Conservation (phyloP, 2,329 filamentous ascomycete species). For the Verticillium isaacii region DNA sequence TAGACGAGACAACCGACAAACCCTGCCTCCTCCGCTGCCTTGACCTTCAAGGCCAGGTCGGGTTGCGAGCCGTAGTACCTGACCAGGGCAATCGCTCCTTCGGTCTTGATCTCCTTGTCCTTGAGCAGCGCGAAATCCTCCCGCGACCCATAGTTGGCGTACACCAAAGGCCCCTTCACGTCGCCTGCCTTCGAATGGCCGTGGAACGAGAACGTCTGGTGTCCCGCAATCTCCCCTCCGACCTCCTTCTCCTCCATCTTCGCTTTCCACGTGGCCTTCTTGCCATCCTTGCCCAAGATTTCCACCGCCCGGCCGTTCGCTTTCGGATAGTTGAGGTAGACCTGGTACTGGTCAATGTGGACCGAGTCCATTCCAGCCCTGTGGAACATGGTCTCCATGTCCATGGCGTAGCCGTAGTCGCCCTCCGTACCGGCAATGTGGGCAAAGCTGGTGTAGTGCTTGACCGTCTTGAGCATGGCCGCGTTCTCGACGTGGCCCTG, state of each 20-base stretch:
- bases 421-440: slow-evolving; percentile 95
- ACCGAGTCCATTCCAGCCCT: slow-evolving; percentile 71
- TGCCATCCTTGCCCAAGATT: slow-evolving; percentile 65
- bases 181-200: slow-evolving; percentile 84
- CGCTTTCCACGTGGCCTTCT: slow-evolving; percentile 68
- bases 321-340: slow-evolving; percentile 89
- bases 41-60: slow-evolving; percentile 77
- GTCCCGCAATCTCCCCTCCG: slow-evolving; percentile 56
- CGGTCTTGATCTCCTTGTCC: slow-evolving; percentile 66
- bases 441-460: slow-evolving; percentile 76
- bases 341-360: slow-evolving; percentile 71
- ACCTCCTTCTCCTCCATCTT: slow-evolving; percentile 73
- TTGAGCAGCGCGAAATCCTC: slow-evolving; percentile 74
- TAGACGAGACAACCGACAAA: slow-evolving; percentile 88
- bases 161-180: slow-evolving; percentile 80
- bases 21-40: slow-evolving; percentile 81
- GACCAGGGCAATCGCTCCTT: slow-evolving; percentile 80
- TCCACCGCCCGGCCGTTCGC: slow-evolving; percentile 73
- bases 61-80: slow-evolving; percentile 71
- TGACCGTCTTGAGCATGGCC: slow-evolving; percentile 66
- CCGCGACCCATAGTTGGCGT: slow-evolving; percentile 84
- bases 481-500: slow-evolving; percentile 67
- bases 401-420: slow-evolving; percentile 79
- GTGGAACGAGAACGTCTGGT: slow-evolving; percentile 78
- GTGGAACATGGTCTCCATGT: slow-evolving; percentile 73